Percentiles rank a stretch among this genome's conserved stretches.
phyloP scores from a whole-genome alignment of 768 basidiomycete genomes.

The Pleurotus djamor region DNA sequence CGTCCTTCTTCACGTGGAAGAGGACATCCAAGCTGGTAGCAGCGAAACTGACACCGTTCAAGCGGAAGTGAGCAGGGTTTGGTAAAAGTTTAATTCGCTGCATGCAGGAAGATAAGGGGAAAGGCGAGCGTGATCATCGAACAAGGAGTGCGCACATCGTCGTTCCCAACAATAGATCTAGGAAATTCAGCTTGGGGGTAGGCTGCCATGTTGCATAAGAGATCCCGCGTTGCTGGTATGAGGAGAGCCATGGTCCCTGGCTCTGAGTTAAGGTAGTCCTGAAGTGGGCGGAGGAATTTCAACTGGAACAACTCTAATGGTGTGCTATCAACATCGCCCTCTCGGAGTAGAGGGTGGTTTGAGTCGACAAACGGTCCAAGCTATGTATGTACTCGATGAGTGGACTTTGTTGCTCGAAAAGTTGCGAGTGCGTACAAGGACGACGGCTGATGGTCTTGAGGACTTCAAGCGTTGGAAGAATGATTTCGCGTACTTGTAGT shows the following conservation, averaged over 20 bases:
- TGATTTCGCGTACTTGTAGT: constrained; percentile 67
- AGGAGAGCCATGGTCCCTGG: constrained; percentile 75
- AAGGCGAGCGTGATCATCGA: neutral
- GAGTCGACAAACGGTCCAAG: constrained; percentile 90
- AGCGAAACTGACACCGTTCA: constrained; percentile 82
- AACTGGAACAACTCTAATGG: constrained; percentile 68
- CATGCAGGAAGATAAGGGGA: neutral
- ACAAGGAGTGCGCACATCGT: constrained; percentile 43
- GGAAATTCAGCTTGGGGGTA: constrained; percentile 71
- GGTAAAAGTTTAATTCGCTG: constrained; percentile 81
- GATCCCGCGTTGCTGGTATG: constrained; percentile 80
- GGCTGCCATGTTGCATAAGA: constrained; percentile 75
- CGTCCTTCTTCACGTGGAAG: constrained; percentile 87
- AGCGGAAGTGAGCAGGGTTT: constrained; percentile 82
- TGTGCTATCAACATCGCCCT: constrained; percentile 67
- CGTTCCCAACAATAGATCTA: constrained; percentile 17
- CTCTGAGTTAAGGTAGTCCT: constrained; percentile 52
- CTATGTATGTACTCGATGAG: constrained; percentile 34
- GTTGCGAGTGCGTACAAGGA: constrained; percentile 55
- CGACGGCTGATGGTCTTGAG: constrained; percentile 69
- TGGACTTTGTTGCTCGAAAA: neutral
- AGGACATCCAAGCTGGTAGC: constrained; percentile 84
- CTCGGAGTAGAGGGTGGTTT: constrained; percentile 68
- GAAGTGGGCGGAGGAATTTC: constrained; percentile 58
- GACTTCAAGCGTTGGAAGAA: constrained; percentile 61